Evolutionary conservation across 2,329 filamentous ascomycete genomes (phyloP).

Genomic region (Apiospora malaysiana): DNA sequence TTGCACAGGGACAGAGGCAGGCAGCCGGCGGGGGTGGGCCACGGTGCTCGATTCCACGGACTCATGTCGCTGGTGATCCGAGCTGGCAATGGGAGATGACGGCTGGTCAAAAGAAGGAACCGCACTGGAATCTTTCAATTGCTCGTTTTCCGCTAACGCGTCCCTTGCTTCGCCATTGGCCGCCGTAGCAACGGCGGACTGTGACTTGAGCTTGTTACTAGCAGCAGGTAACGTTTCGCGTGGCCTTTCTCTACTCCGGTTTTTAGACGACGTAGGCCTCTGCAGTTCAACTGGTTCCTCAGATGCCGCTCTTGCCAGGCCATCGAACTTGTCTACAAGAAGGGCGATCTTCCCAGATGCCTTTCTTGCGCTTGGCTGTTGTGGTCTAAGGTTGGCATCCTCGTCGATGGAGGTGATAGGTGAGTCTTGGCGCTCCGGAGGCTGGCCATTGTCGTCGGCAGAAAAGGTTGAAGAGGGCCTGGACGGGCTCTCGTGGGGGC

Average conservation of each 20-base stretch:
- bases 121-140: background rate
- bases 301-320: constrained; percentile 41
- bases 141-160: background rate
- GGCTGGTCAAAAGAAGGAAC: background rate
- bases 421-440: constrained; percentile 45
- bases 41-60: background rate
- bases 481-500: constrained; percentile 31
- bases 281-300: constrained; percentile 34
- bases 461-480: constrained; percentile 38
- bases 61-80: background rate
- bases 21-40: background rate
- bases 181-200: constrained; percentile 11
- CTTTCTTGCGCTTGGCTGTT: constrained; percentile 34
- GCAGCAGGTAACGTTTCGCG: background rate
- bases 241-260: background rate
- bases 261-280: constrained; percentile 22
- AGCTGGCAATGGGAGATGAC: background rate
- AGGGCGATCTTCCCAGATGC: constrained; percentile 54
- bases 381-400: constrained; percentile 38
- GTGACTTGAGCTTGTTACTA: background rate
- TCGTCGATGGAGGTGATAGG: constrained; percentile 54
- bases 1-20: constrained; percentile 24
- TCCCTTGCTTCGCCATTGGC: background rate
- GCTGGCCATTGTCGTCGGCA: constrained; percentile 35
- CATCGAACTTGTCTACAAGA: constrained; percentile 57